Evolutionary conservation across 23 red algal genomes (phyloP).

Genomic region (Agarophyton chilense): DNA sequence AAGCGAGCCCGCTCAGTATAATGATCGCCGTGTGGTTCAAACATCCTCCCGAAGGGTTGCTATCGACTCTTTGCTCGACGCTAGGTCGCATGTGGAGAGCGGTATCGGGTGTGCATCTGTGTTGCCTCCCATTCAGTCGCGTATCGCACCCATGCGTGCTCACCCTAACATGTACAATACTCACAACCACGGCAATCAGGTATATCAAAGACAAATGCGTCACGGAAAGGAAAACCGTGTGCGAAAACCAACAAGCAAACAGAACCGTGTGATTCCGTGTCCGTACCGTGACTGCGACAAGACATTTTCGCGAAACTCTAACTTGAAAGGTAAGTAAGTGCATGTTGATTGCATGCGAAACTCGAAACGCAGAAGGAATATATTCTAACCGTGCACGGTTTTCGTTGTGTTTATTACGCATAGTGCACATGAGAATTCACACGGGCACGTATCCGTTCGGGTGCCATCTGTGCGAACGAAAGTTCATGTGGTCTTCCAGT

Average conservation of each 20-base stretch:
- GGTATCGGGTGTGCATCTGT: background rate
- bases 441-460: slow-evolving; percentile 7
- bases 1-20: background rate
- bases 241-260: background rate
- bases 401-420: background rate
- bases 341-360: too few species aligned
- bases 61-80: background rate
- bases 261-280: background rate
- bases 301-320: slow-evolving; percentile 27
- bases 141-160: background rate
- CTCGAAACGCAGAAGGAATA: too few species aligned
- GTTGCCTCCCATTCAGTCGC: background rate
- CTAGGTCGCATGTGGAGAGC: background rate
- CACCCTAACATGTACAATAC: background rate
- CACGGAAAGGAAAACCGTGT: slow-evolving; percentile 5
- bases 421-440: slow-evolving; percentile 33
- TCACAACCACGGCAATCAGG: too few species aligned
- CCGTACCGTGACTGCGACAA: background rate
- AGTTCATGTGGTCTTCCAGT: slow-evolving; percentile 27
- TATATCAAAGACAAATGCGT: background rate
- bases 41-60: background rate
- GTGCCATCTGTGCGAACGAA: background rate
- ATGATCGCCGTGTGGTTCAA: background rate
- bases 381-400: too few species aligned
- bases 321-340: background rate